Evolutionary conservation across 1,139 yeast species (phyloP), one percentile per base, ranked within the genome.

Genomic region (Fermentozyma sake): DNA sequence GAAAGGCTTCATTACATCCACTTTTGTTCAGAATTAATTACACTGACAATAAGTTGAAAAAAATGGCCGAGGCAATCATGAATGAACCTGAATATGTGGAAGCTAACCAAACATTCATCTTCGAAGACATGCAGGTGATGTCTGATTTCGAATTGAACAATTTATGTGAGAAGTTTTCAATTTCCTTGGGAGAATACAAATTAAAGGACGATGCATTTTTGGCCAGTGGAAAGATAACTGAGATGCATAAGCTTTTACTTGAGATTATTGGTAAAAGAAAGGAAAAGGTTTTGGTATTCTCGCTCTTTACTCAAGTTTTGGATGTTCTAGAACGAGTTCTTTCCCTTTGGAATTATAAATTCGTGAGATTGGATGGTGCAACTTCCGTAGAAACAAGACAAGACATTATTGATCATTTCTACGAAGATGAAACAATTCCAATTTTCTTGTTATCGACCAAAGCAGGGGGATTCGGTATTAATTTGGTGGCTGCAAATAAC

Each of bases 401-500:
- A 54, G 89, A 85, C 35, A 64, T 91, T 44, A 91, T 91, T 42
- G 97, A 89, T 58, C 76, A 76, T 41, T 91, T 85, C 50, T 81
- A 87, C 50, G 89, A 83, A 14, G 95, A 89, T 39, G 72, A 72
- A 1, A 69, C 78, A 3, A 84, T 91, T 38, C 93, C 95, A 0
- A 83, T 91, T 5, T 91, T 91, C 46, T 65, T 91, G 31, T 64
- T 91, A 23, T 84, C 96, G 7, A 91, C 99, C 3, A 86, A 85
- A 50, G 98, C 98, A 0, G 99, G 98, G 47, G 98, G 98, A 1
- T 91, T 91, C 58, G 98, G 98, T 34, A 91, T 91, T 55, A 91
- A 91, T 49, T 70, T 91, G 43, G 94, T 95, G 3, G 94, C 96
- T 46, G 98, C 99, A 7, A 91, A 87, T 49, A 77, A 81, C 36